Conservation (phyloP, 768 basidiomycete genomes). For the Agaricus subrufescens region DNA sequence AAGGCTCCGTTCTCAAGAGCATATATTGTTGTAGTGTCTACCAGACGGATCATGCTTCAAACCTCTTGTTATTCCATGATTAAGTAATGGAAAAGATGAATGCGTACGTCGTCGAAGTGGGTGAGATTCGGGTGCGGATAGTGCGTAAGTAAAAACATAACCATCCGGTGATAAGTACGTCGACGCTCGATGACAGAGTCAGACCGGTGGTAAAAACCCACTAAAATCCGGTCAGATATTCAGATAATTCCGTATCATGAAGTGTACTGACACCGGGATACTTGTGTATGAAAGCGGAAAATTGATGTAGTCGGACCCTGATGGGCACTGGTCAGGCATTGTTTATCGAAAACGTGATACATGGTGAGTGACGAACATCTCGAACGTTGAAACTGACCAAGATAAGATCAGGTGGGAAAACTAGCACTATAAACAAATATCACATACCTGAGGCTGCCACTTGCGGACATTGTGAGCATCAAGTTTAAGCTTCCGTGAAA, state of each 20-base stretch:
- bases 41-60: constrained; percentile 39
- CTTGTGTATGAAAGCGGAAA: constrained; percentile 12
- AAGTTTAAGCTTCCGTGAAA: neutral
- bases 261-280: constrained; percentile 16
- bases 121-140: constrained; percentile 33
- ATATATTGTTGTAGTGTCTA: constrained; percentile 45
- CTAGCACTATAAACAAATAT: neutral
- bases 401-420: neutral
- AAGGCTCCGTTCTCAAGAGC: constrained; percentile 49
- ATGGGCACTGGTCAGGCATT: neutral
- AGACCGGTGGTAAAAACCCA: constrained; percentile 50
- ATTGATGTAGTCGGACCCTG: constrained; percentile 32
- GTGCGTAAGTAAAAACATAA: constrained; percentile 38
- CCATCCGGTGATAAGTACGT: constrained; percentile 42
- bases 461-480: neutral
- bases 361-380: constrained; percentile 18
- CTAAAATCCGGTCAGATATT: constrained; percentile 13
- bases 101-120: constrained; percentile 22
- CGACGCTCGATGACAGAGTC: constrained; percentile 42
- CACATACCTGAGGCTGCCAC: constrained; percentile 10
- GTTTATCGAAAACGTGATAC: neutral
- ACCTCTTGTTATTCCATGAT: neutral
- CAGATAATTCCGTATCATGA: neutral
- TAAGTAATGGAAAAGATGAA: neutral
- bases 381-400: constrained; percentile 21